Evolutionary conservation across 495 filamentous ascomycete genomes (phyloP).

Genomic region (Astrocystis sublimbata): DNA sequence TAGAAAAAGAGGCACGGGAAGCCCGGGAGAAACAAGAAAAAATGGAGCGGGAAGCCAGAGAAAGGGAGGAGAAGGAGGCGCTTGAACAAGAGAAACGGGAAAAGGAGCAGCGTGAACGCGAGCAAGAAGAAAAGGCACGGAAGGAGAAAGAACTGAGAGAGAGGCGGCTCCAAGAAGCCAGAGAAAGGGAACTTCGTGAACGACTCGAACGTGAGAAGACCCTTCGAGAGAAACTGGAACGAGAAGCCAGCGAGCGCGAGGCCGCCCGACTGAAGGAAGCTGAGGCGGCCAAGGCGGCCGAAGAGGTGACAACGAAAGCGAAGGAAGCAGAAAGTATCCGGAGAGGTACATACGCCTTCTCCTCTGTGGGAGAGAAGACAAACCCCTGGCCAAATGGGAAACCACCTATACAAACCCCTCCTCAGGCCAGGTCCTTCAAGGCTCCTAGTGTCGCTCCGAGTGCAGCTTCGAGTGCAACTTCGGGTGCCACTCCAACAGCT

Average conservation of each 20-base stretch:
- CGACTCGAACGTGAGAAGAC: conserved; percentile 41
- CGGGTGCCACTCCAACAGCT: conserved; percentile 46
- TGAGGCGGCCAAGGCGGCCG: conserved; percentile 28
- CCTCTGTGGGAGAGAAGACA: conserved; percentile 56
- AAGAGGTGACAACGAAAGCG: conserved; percentile 31
- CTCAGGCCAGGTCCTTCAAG: conserved; percentile 23
- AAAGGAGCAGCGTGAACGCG: conserved; percentile 36
- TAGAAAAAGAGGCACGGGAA: conserved; percentile 41
- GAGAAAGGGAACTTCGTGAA: conserved; percentile 40
- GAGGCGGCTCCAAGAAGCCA: conserved; percentile 34
- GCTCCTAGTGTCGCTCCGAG: conserved; percentile 27
- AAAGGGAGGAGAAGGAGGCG: conserved; percentile 43
- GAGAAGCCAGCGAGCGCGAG: conserved; percentile 43
- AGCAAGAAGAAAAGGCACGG: conserved; percentile 34
- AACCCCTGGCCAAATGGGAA: conserved; percentile 58
- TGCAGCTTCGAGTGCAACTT: conserved; percentile 36
- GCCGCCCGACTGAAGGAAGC: conserved; percentile 29
- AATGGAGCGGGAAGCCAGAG: conserved; percentile 22
- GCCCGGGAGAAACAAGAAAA: conserved; percentile 26
- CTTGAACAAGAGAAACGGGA: conserved; percentile 36
- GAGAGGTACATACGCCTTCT: conserved; percentile 51
- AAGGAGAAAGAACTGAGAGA: conserved; percentile 38
- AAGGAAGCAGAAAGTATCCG: conserved; percentile 32
- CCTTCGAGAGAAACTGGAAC: conserved; percentile 39
- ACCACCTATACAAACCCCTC: conserved; percentile 36